Conservation (phyloP, 2,329 filamentous ascomycete species). For the Alternaria conjuncta region DNA sequence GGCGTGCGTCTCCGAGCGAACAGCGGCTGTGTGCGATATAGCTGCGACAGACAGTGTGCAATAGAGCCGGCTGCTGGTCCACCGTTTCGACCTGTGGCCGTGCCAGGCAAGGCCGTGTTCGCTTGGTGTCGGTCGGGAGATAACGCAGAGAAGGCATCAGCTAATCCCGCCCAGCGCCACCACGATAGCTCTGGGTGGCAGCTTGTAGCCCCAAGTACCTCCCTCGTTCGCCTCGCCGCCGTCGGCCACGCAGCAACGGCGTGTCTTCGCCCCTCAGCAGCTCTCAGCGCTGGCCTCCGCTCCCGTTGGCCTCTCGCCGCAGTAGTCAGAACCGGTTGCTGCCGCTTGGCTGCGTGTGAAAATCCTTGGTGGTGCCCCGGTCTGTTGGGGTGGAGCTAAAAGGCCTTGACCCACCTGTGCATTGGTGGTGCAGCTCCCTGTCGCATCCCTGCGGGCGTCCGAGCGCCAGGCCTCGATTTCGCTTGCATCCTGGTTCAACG, state of each 20-base stretch:
- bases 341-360: conserved; percentile 37
- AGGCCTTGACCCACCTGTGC: conserved; percentile 32
- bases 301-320: conserved; percentile 10
- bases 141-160: conserved; percentile 16
- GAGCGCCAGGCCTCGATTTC: conserved; percentile 35
- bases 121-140: conserved; percentile 27
- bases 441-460: conserved; percentile 19
- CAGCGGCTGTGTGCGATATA: conserved; percentile 5
- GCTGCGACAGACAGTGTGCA: conserved; percentile 3
- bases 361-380: conserved; percentile 38
- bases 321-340: conserved; percentile 31
- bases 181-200: neutral
- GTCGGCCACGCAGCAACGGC: conserved; percentile 12
- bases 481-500: conserved; percentile 36
- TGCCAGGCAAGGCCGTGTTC: conserved; percentile 28
- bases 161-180: conserved; percentile 7
- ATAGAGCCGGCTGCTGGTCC: conserved; percentile 19
- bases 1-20: conserved; percentile 14
- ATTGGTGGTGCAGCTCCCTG: conserved; percentile 31
- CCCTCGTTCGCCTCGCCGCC: conserved; percentile 21
- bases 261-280: conserved; percentile 6
- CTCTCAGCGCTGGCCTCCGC: conserved; percentile 15
- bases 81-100: conserved; percentile 36
- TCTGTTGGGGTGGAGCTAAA: conserved; percentile 42
- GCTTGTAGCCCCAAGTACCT: conserved; percentile 17